Evolutionary conservation across 257 asterid genomes (phyloP).

Genomic region (Datura wrightii): DNA sequence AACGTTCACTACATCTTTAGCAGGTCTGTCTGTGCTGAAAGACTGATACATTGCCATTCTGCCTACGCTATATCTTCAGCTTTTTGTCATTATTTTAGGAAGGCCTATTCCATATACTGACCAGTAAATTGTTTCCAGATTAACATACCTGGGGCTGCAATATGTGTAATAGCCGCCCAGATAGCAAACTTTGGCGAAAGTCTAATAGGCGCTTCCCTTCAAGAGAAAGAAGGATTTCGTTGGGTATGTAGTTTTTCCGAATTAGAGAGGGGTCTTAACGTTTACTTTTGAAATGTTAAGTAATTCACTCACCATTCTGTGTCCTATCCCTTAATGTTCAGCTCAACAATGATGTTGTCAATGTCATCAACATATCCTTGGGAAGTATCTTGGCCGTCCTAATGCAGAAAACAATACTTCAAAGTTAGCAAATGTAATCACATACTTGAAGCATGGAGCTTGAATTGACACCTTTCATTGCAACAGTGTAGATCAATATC

Average conservation of each 20-base stretch:
- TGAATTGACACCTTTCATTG: not conserved
- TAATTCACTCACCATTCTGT: not conserved
- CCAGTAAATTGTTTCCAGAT: constrained; percentile 52
- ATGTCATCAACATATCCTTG: constrained; percentile 79
- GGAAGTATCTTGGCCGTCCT: constrained; percentile 86
- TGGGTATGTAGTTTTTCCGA: constrained; percentile 50
- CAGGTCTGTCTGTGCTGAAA: not conserved
- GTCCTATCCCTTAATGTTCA: constrained; percentile 43
- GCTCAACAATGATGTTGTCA: constrained; percentile 86
- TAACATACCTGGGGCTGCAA: constrained; percentile 49
- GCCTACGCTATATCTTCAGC: not conserved
- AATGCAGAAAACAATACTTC: constrained; percentile 59
- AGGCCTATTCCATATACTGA: constrained; percentile 24
- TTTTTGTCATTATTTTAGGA: not conserved
- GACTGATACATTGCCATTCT: not conserved
- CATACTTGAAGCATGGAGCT: not conserved
- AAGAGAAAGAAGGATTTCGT: constrained; percentile 61
- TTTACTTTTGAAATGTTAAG: not conserved
- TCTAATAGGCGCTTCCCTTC: constrained; percentile 79
- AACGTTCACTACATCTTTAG: not conserved
- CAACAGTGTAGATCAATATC: constrained; percentile 4
- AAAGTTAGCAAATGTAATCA: constrained; percentile 33
- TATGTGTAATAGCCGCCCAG: constrained; percentile 89
- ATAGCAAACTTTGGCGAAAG: constrained; percentile 97
- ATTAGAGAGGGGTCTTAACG: not conserved